Evolutionary conservation across 495 filamentous ascomycete species (phyloP), one percentile per base, ranked within the genome.

Genomic region (Penicillium ochrochloron): DNA sequence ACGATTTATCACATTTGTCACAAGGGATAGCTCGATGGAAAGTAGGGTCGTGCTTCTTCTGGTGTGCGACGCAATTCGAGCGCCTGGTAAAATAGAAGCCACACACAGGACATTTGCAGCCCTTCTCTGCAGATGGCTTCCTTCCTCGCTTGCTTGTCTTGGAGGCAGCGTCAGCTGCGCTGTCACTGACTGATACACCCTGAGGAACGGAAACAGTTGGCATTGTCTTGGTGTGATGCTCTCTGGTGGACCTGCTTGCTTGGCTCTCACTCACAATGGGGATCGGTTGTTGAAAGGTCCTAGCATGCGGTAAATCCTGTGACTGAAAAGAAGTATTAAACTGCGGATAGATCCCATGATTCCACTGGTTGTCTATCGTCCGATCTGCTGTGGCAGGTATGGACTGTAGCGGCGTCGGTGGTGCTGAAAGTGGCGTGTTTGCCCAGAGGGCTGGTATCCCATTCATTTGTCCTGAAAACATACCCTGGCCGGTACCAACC

Each of bases 1-100:
- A 78, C n/a, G 73, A 39, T 60, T 75, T 66, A 17, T 59, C 66
- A 66, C 79, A 95, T 63, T 85, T 78, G 51, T 84, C 73, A 76
- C 94, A 98, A 5, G 81, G 77, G 74, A 92, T 88, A 1, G 87
- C 86, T 68, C 90, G 88, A 65, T 86, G 87, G 57, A 87, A 82
- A 55, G 83, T 84, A 3, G 93, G 90, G 74, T 97, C 88, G 76
- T 98, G 94, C 9, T 87, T 94, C 71, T 95, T 92, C 82, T 95
- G 84, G 75, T 98, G 94, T 59, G 92, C 89, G 71, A 90, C 92
- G 76, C 90, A 92, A 78, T 98, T 98, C 78, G 94, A 97, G 70
- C 87, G 90, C 57, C 94, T 80, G 63, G 91, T 91, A 73, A 97
- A 98, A 9, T 88, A 83, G 76, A 88, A 89, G 25, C 89, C 89